A percentile compares a stretch with the other conserved stretches of the same genome.
Evolutionary conservation across 441 rosid genomes (phyloP).

Genomic region (Gossypium trilobum): DNA sequence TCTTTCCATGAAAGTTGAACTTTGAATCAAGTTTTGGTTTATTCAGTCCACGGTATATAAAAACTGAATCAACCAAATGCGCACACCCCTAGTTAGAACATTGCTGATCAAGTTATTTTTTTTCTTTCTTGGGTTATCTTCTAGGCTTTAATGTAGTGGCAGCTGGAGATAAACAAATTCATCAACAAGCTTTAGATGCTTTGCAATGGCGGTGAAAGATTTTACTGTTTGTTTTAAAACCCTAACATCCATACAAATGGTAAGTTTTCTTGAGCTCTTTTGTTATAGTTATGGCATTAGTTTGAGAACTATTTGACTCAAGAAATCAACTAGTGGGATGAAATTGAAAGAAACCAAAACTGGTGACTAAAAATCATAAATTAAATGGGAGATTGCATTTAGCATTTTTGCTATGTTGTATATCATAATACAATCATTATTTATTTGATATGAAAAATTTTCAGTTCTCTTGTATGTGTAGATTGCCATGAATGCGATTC

Average conservation of each 20-base stretch:
- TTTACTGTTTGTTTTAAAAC: background rate
- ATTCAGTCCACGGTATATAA: no score
- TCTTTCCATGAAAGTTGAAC: background rate
- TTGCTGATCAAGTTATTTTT: background rate
- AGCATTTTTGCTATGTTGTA: background rate
- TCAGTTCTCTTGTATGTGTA: background rate
- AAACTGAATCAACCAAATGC: no score
- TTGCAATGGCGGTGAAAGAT: conserved; percentile 48
- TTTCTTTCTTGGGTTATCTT: conserved; percentile 3
- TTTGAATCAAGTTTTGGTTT: background rate
- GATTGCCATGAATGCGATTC: background rate
- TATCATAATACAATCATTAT: no score
- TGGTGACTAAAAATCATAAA: background rate
- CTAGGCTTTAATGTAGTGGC: conserved; percentile 85
- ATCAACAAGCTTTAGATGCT: conserved; percentile 54
- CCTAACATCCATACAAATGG: background rate
- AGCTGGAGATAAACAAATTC: conserved; percentile 69
- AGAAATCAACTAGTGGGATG: background rate
- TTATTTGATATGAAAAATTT: background rate
- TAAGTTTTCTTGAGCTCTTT: background rate
- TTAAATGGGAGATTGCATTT: background rate
- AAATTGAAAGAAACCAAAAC: background rate
- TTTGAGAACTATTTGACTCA: background rate
- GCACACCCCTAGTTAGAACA: background rate
- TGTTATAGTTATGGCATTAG: background rate